Conservation (phyloP, 768 basidiomycete species). For the Tulasnella sp. region DNA sequence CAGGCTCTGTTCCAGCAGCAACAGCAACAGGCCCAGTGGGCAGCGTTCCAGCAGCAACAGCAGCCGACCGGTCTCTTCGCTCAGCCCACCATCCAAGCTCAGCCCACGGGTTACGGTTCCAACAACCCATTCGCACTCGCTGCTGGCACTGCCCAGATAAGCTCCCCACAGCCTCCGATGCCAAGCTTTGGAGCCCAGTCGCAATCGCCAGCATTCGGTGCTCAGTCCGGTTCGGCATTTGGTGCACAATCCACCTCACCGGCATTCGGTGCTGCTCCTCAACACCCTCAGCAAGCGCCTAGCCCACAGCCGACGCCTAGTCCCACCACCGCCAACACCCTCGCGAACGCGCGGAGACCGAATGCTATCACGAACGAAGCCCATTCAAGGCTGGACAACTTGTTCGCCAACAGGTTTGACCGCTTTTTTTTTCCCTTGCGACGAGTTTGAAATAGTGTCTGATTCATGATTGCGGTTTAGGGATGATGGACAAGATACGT, state of each 20-base stretch:
- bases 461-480: constrained; percentile 37
- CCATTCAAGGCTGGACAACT: constrained; percentile 70
- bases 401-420: constrained; percentile 72
- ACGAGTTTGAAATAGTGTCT: neutral
- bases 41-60: neutral
- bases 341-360: constrained; percentile 37
- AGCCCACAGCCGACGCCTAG: constrained; percentile 47
- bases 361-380: constrained; percentile 59
- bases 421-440: neutral
- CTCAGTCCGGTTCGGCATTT: constrained; percentile 48
- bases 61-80: constrained; percentile 30
- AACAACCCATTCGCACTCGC: constrained; percentile 92
- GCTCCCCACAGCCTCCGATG: constrained; percentile 40
- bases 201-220: constrained; percentile 49
- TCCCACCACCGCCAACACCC: constrained; percentile 48
- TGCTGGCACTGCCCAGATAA: constrained; percentile 35
- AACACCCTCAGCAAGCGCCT: constrained; percentile 50
- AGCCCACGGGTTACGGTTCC: constrained; percentile 58
- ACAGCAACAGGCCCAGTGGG: constrained; percentile 28
- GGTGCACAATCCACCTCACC: too few species aligned
- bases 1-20: constrained; percentile 45
- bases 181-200: constrained; percentile 38
- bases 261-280: constrained; percentile 7
- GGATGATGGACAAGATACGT: constrained; percentile 94
- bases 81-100: constrained; percentile 43